Evolutionary conservation across 1,284 basidiomycete genomes (phyloP).

Genomic region (Leccinum subfulvum): DNA sequence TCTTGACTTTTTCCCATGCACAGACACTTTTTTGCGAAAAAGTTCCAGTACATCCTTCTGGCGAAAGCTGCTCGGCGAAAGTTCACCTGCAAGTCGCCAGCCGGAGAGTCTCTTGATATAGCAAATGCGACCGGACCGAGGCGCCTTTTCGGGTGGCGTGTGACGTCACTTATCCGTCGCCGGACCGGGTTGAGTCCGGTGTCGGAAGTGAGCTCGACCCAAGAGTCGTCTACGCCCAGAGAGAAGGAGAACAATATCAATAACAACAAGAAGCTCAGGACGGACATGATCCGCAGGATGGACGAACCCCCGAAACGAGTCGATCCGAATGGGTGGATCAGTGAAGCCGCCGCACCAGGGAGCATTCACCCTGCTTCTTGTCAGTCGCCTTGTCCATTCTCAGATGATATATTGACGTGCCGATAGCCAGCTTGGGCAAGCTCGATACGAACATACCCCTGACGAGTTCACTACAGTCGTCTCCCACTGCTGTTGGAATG

Average conservation of each 20-base stretch:
- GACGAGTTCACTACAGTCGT: constrained; percentile 3
- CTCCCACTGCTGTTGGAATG: constrained; percentile 22
- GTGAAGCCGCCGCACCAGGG: constrained; percentile 41
- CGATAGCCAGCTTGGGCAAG: constrained; percentile 26
- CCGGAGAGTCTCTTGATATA: constrained; percentile 8
- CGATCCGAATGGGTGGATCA: constrained; percentile 78
- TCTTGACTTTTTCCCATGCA: background rate
- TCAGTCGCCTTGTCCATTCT: constrained; percentile 10
- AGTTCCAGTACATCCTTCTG: constrained; percentile 69
- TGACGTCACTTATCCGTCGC: constrained; percentile 36
- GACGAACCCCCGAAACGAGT: constrained; percentile 79
- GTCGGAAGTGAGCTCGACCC: constrained; percentile 23
- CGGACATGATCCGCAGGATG: constrained; percentile 86
- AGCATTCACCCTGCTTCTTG: constrained; percentile 3
- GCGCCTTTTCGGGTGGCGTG: constrained; percentile 32
- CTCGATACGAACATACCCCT: constrained; percentile 37
- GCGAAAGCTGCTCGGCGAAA: constrained; percentile 40
- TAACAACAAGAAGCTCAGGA: constrained; percentile 45
- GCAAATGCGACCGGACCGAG: constrained; percentile 21
- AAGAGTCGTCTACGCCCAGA: constrained; percentile 16
- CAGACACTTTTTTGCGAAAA: constrained; percentile 70
- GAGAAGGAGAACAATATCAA: constrained; percentile 17
- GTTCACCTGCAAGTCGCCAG: constrained; percentile 11
- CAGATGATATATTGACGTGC: constrained; percentile 1
- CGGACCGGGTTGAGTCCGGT: constrained; percentile 22